phyloP scores from a whole-genome alignment of 768 basidiomycete genomes.

The Boletus fagicola region DNA sequence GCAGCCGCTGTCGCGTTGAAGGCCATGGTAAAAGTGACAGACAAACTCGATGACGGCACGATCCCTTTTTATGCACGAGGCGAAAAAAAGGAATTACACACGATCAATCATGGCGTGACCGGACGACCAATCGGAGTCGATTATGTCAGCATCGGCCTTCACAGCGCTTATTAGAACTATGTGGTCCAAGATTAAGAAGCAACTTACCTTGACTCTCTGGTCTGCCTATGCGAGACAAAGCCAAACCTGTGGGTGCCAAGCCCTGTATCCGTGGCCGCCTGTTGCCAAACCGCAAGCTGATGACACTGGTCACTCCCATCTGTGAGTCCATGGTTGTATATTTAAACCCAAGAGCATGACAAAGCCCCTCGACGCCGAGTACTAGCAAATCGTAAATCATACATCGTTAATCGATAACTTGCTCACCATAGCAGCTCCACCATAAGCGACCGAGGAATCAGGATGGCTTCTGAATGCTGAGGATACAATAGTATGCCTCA shows the following conservation, averaged over 20 bases:
- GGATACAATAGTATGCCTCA: background rate
- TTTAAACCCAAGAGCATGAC: background rate
- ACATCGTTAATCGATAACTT: background rate
- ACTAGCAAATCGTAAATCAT: background rate
- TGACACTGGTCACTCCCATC: background rate
- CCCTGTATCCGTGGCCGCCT: background rate
- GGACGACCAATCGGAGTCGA: slow-evolving; percentile 22
- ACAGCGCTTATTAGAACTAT: background rate
- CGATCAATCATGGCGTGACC: slow-evolving; percentile 28
- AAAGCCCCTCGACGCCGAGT: background rate
- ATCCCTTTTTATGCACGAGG: slow-evolving; percentile 3
- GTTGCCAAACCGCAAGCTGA: background rate
- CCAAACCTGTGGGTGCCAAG: background rate
- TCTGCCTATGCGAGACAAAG: background rate
- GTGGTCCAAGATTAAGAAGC: too few relatives aligned
- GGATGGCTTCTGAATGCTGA: background rate
- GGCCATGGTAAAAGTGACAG: slow-evolving; percentile 35
- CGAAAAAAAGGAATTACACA: slow-evolving; percentile 16
- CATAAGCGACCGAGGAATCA: background rate
- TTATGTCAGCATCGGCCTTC: slow-evolving; percentile 15
- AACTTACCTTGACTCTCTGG: too few relatives aligned
- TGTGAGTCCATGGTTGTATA: background rate
- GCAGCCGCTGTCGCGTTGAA: slow-evolving; percentile 40
- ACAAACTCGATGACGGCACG: background rate
- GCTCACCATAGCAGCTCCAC: too few relatives aligned